phyloP scores from a whole-genome alignment of 306 rosid genomes.

The Fragaria nilgerrensis region DNA sequence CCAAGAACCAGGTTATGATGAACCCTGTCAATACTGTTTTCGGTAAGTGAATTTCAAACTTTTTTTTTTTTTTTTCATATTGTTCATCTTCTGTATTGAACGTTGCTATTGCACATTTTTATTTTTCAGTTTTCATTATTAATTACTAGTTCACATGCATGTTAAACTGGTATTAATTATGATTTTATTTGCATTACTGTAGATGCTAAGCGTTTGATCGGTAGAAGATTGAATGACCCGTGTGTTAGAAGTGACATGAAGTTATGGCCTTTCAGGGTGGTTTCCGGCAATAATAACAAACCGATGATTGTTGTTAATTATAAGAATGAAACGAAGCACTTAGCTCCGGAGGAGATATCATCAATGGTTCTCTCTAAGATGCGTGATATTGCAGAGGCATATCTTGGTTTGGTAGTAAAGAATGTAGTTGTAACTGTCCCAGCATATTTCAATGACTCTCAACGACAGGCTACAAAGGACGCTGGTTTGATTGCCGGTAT shows the following conservation, averaged over 20 bases:
- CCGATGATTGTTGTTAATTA: background rate
- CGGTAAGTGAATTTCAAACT: background rate
- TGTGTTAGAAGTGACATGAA: background rate
- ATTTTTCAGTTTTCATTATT: background rate
- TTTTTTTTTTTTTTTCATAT: background rate
- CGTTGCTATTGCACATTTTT: background rate
- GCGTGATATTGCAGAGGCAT: background rate
- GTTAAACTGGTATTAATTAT: background rate
- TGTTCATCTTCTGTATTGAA: no score
- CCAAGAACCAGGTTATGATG: background rate
- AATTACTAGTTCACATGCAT: no score
- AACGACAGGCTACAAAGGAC: background rate
- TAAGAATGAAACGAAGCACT: background rate
- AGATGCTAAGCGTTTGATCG: background rate
- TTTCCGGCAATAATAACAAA: background rate
- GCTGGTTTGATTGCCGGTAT: background rate
- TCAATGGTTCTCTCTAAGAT: background rate
- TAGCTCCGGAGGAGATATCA: background rate
- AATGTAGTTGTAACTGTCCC: background rate
- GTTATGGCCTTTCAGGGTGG: background rate
- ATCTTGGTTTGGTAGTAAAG: background rate
- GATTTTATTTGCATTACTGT: no score
- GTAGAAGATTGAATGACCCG: background rate
- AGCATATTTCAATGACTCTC: background rate
- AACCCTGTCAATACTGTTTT: background rate